Base-by-base conservation (phyloP, 2,329 filamentous ascomycete genomes). In the Huntiella savannae region DNA sequence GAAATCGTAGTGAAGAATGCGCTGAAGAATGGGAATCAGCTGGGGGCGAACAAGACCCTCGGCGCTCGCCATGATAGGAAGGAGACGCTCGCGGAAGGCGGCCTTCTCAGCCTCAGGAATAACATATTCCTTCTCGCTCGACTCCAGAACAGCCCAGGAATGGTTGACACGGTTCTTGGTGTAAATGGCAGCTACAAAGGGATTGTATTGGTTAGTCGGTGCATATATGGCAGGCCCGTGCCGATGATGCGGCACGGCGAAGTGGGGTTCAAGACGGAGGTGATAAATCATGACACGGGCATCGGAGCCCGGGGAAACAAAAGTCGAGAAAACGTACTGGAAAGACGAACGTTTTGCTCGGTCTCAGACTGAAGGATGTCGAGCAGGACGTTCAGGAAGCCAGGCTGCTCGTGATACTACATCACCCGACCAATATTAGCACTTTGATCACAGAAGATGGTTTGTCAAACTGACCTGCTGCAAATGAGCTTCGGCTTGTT, bases 151-250 rank as follows among this genome's bases (percentile, higher is more conserved):
- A 47, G 79, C 73, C 91, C 91, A 98, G 56, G 84, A 86, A 59
- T 87, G 82, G 62, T 82, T 88, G 61, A 96, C 82, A 60, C 87
- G 82, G 66, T 98, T 96, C 69, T 98, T 98, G 61, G 96, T 77
- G 66, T 96, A 98, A 56, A 98, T 84, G 59, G 88, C 87, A 58
- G 86, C 88, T 95, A 62, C 51, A 46, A 41, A 12, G 5, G 41
- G 1, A 10, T 7, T n/a, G 33, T 47, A 42, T 35, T 19, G 17
- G 16, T 42, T 42, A 32, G 22, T 42, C 10, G 11, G 32, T 32
- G 12, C 22, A 12, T 3, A 28, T 38, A 37, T 13, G 6, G 12
- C 33, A 11, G 33, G 22, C 11, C 17, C 16, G n/a, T 16, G 38
- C 38, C 22, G 38, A 15, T 11, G 16, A 40, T 40, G 38, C 22